Conservation (phyloP, 1,139 yeast genomes). For the Trichomonascaceae sp. region DNA sequence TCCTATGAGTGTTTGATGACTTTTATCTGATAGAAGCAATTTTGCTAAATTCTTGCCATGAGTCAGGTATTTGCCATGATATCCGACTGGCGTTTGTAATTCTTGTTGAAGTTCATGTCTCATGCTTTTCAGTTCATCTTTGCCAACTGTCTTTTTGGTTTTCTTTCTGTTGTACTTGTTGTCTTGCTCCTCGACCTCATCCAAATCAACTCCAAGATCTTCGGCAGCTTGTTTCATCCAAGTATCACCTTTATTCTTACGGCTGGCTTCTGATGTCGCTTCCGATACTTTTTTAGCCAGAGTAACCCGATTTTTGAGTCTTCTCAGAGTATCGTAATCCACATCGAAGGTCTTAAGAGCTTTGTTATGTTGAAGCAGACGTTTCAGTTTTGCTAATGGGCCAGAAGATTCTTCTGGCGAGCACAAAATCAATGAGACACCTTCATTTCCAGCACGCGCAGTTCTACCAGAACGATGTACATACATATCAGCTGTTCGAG, state of each 20-base stretch:
- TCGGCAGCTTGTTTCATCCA: conserved; percentile 93
- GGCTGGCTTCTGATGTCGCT: conserved; percentile 51
- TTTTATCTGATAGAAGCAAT: conserved; percentile 63
- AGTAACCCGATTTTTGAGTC: conserved; percentile 60
- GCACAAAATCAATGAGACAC: conserved; percentile 88
- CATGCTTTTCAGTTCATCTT: conserved; percentile 33
- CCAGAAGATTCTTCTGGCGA: conserved; percentile 91
- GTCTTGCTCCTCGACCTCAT: conserved; percentile 50
- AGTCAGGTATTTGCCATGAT: conserved; percentile 55
- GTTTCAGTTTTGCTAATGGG: conserved; percentile 70
- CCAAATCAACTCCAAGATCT: conserved; percentile 77
- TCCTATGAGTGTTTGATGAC: conserved; percentile 67
- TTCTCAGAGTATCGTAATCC: conserved; percentile 66
- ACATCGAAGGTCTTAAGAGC: conserved; percentile 67
- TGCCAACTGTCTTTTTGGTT: background rate
- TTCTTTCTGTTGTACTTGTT: conserved; percentile 34
- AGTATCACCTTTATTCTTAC: conserved; percentile 61
- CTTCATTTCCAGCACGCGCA: conserved; percentile 91
- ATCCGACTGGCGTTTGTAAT: conserved; percentile 55
- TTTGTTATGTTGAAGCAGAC: conserved; percentile 38
- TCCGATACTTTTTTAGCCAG: conserved; percentile 74
- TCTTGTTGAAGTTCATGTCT: conserved; percentile 53
- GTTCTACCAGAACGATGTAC: conserved; percentile 98
- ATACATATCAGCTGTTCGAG: conserved; percentile 90
- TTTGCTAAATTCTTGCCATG: conserved; percentile 89